These are phyloP conservation scores for Candida suzukii DNA, from an alignment of 805 yeast genomes.

Conservation along the genomic window DNA sequence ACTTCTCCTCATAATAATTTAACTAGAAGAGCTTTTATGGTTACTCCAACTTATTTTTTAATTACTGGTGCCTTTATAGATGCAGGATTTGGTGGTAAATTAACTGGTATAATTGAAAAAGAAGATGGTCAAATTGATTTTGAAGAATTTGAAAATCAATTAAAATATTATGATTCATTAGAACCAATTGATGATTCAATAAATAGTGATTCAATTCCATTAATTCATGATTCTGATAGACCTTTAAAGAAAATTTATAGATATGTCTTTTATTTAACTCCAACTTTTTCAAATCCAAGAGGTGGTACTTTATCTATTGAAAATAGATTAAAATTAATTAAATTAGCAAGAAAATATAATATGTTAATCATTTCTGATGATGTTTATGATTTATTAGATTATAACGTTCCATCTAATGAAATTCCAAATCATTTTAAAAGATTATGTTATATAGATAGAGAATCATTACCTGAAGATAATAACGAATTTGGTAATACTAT, in stretches of 20 bases:
- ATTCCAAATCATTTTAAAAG: slow-evolving; percentile 21
- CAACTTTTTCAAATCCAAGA: slow-evolving; percentile 77
- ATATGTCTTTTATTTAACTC: slow-evolving; percentile 69
- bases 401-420: slow-evolving; percentile 21
- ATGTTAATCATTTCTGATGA: slow-evolving; percentile 71
- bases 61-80: slow-evolving; percentile 69
- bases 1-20: slow-evolving; percentile 53
- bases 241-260: slow-evolving; percentile 47
- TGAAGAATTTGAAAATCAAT: slow-evolving; percentile 36
- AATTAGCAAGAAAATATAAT: slow-evolving; percentile 68
- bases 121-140: slow-evolving; percentile 44
- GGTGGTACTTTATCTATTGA: slow-evolving; percentile 52
- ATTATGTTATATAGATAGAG: slow-evolving; percentile 57
- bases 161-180: slow-evolving; percentile 32
- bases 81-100: slow-evolving; percentile 64
- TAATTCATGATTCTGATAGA: slow-evolving; percentile 31
- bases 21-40: slow-evolving; percentile 67
- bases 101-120: slow-evolving; percentile 61
- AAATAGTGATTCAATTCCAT: slow-evolving; percentile 17
- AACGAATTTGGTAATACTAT: slow-evolving; percentile 56
- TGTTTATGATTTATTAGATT: slow-evolving; percentile 70
- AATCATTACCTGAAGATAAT: slow-evolving; percentile 21
- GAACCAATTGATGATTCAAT: slow-evolving; percentile 15
- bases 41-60: slow-evolving; percentile 75
- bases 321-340: slow-evolving; percentile 45